Base-by-base conservation (phyloP, 23 red algal species). In the Agarophyton chilense region DNA sequence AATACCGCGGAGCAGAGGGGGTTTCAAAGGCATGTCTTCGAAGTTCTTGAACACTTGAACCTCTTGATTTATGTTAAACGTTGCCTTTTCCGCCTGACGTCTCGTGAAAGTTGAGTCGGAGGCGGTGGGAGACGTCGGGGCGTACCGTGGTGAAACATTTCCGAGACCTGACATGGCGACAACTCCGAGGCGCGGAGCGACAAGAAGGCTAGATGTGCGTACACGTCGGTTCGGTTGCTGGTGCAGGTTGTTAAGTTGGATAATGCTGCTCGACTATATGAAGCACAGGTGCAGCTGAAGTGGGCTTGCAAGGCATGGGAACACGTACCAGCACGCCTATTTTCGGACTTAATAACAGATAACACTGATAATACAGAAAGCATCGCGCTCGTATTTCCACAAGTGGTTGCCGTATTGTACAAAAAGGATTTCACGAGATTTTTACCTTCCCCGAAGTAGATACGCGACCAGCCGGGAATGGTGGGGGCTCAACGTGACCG, bases 1-100 rank as follows among this genome's bases (percentile, higher is more conserved):
- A 40, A 98, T 65, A 53, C 95, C 95, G 41, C 95, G 95, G 4
- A 98, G 84, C 9, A 98, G 60, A 16, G 80, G 72, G 44, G 82
- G 87, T 45, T 90, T 88, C 1, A 98, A 46, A 8, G n/a, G 54
- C 88, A 98, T 86, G 24, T 74, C 54, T 35, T 98, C 95, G 70
- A 98, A 98, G 46, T 45, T 78, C 26, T 81, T 78, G 78, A 65
- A 64, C n/a, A 93, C 29, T n/a, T 77, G 54, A 2, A 93, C 54
- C 14, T 49, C 18, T 10, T 24, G 44, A 10, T 67, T 70, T 1
- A 73, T 47, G 56, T 49, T 68, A 74, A 91, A 91, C 17, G 53
- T 81, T 39, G 87, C 87, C 19, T 73, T 47, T 56, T 91, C 87
- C 10, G 87, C 87, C 56, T 79, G 43, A 10, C 87, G 87, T 24